Conservation (phyloP, 2,329 filamentous ascomycete genomes). For the Penicillium sp. region DNA sequence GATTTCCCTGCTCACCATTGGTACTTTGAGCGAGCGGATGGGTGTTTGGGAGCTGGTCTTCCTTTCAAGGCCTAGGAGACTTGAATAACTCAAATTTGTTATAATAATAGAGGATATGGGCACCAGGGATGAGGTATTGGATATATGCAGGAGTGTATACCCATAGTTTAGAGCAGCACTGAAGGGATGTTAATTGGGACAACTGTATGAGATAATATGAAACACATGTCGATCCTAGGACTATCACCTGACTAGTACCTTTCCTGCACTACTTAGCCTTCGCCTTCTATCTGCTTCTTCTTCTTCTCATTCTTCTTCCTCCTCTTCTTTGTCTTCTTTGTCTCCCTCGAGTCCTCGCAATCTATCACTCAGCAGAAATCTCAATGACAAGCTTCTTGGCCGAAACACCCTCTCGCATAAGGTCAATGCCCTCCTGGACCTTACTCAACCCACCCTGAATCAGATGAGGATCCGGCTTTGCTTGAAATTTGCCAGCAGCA, state of each 20-base stretch:
- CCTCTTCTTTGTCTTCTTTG: no score
- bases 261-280: no score
- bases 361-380: neutral
- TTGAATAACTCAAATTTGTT: neutral
- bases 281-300: no score
- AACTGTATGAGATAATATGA: neutral
- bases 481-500: conserved; percentile 34
- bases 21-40: conserved; percentile 27
- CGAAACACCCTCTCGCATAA: conserved; percentile 25
- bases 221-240: no score
- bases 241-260: no score
- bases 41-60: conserved; percentile 15
- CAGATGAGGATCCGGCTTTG: conserved; percentile 30
- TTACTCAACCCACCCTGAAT: conserved; percentile 24
- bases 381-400: conserved; percentile 29
- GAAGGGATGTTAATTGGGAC: neutral
- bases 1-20: conserved; percentile 24
- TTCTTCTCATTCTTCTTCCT: no score
- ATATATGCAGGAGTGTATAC: neutral
- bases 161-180: neutral
- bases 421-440: conserved; percentile 23
- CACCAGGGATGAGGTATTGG: neutral
- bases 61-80: conserved; percentile 11
- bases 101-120: neutral
- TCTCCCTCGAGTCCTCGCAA: no score